Evolutionary conservation across 2,329 filamentous ascomycete genomes (phyloP).

Genomic region (Raffaelea arxii): DNA sequence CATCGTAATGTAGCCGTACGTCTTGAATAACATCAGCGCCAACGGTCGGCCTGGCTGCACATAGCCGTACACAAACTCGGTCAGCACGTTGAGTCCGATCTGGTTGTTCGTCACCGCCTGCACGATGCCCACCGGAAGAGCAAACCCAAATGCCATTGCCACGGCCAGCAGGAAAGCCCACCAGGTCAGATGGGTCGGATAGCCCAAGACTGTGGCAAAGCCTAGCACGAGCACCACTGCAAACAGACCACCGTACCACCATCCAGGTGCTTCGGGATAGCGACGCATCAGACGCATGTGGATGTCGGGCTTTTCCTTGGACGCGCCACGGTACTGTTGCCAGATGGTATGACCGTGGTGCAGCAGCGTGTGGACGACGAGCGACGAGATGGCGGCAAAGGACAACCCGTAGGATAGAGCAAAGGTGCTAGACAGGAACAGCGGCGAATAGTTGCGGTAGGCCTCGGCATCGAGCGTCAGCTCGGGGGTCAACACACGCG

Average conservation of each 20-base stretch:
- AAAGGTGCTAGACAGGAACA: slow-evolving; percentile 65
- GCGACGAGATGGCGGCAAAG: slow-evolving; percentile 60
- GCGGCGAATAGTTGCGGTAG: slow-evolving; percentile 57
- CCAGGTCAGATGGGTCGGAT: slow-evolving; percentile 59
- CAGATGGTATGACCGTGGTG: slow-evolving; percentile 60
- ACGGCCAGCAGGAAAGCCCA: slow-evolving; percentile 64
- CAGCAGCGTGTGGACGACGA: slow-evolving; percentile 58
- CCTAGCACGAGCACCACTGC: slow-evolving; percentile 43
- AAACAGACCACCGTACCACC: slow-evolving; percentile 55
- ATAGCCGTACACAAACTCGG: slow-evolving; percentile 66
- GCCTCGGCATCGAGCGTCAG: slow-evolving; percentile 53
- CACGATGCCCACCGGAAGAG: slow-evolving; percentile 59
- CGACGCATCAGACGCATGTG: slow-evolving; percentile 56
- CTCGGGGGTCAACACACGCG: slow-evolving; percentile 49
- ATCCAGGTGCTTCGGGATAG: slow-evolving; percentile 52
- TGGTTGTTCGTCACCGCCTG: slow-evolving; percentile 61
- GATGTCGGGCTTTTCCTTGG: slow-evolving; percentile 50
- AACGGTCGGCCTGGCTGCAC: slow-evolving; percentile 64
- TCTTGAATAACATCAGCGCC: slow-evolving; percentile 66
- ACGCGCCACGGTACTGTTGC: slow-evolving; percentile 50
- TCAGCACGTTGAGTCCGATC: slow-evolving; percentile 62
- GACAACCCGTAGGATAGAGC: slow-evolving; percentile 60
- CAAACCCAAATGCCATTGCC: slow-evolving; percentile 52
- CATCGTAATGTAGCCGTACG: slow-evolving; percentile 54
- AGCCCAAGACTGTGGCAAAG: slow-evolving; percentile 46